Evolutionary conservation across 2,329 filamentous ascomycete species (phyloP).

Genomic region (Cercospora citrullina): DNA sequence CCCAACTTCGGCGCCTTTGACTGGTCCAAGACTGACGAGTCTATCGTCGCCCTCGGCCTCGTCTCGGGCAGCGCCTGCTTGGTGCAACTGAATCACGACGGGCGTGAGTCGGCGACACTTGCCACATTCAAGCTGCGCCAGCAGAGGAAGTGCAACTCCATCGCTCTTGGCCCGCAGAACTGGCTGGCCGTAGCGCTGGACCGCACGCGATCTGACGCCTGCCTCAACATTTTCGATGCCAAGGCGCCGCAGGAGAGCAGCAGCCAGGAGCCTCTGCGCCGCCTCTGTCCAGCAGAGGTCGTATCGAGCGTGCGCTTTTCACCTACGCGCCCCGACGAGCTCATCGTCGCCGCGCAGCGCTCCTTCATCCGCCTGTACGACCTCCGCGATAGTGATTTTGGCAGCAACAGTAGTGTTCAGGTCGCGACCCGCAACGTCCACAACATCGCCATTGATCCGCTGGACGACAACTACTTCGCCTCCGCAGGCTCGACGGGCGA

Average conservation of each 20-base stretch:
- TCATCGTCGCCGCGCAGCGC: conserved; percentile 74
- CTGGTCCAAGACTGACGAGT: conserved; percentile 61
- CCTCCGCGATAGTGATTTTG: conserved; percentile 53
- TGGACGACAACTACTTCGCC: conserved; percentile 80
- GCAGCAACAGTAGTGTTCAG: conserved; percentile 40
- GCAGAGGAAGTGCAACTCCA: conserved; percentile 75
- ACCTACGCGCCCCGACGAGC: conserved; percentile 69
- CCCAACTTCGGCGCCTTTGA: conserved; percentile 65
- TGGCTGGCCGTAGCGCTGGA: conserved; percentile 77
- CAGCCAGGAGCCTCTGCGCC: conserved; percentile 51
- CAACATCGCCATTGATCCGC: conserved; percentile 73
- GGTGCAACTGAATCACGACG: conserved; percentile 68
- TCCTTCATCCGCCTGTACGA: conserved; percentile 76
- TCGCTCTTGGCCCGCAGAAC: conserved; percentile 72
- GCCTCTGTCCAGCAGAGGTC: conserved; percentile 64
- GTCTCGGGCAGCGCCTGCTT: conserved; percentile 74
- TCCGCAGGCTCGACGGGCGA: conserved; percentile 72
- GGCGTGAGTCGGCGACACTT: conserved; percentile 40
- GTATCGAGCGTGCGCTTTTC: conserved; percentile 84
- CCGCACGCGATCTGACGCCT: conserved; percentile 76
- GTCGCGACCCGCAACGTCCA: conserved; percentile 61
- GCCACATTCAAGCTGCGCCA: conserved; percentile 73
- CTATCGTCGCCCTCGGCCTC: conserved; percentile 67
- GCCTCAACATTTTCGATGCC: conserved; percentile 80
- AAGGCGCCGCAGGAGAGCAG: conserved; percentile 57